Evolutionary conservation across 2,329 filamentous ascomycete genomes (phyloP).

Genomic region (Saccharata proteae): DNA sequence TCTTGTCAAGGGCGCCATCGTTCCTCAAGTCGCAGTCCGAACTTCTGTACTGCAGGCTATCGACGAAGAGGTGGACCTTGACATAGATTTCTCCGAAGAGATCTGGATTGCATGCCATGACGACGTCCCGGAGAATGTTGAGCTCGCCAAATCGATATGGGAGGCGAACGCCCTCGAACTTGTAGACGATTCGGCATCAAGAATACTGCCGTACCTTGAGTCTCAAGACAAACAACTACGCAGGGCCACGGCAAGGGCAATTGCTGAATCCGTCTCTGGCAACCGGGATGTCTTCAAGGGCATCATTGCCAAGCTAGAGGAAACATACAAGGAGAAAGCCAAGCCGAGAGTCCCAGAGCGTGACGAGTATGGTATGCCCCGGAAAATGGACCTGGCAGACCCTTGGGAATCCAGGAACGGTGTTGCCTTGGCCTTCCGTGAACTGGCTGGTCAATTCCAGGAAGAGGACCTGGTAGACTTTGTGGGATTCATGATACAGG

Average conservation of each 20-base stretch:
- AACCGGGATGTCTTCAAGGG: constrained; percentile 48
- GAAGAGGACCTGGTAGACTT: constrained; percentile 61
- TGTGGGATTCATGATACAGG: constrained; percentile 73
- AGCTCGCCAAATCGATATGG: constrained; percentile 81
- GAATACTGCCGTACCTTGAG: constrained; percentile 67
- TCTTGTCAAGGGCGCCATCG: constrained; percentile 67
- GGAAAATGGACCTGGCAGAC: constrained; percentile 76
- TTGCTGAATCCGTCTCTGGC: constrained; percentile 59
- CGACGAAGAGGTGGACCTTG: constrained; percentile 83
- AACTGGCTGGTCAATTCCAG: constrained; percentile 60
- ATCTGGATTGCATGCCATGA: constrained; percentile 93
- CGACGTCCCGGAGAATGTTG: constrained; percentile 74
- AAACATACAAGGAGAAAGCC: constrained; percentile 63
- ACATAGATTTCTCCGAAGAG: constrained; percentile 74
- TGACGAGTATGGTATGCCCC: constrained; percentile 89
- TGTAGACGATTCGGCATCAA: constrained; percentile 49
- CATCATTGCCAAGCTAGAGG: constrained; percentile 53
- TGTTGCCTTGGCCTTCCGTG: constrained; percentile 74
- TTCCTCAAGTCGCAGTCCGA: constrained; percentile 67
- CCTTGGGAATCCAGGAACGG: constrained; percentile 88
- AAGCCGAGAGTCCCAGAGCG: constrained; percentile 74
- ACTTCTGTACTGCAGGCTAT: constrained; percentile 81
- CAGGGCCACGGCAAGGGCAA: constrained; percentile 66
- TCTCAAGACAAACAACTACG: constrained; percentile 72
- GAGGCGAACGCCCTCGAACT: constrained; percentile 77